Evolutionary conservation across 306 rosid species (phyloP), one percentile per base, ranked within the genome.

Genomic region (Trifolium pratense): DNA sequence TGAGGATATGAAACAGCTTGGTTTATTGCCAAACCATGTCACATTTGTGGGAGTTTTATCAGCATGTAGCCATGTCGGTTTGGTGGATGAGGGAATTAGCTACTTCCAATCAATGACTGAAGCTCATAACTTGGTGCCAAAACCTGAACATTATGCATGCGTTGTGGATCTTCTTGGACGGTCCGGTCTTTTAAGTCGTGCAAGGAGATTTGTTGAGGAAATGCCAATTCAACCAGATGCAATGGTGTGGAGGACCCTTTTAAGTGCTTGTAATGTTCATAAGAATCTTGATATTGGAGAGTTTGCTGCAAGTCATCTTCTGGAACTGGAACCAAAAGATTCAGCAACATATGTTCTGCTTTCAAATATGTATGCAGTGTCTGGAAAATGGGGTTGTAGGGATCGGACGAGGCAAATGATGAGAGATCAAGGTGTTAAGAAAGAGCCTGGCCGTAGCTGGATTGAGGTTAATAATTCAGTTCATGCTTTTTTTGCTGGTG

Each of bases 391-490:
- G 96, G 83, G 70, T 71, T 77, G 75, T 60, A 83, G 95, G 90
- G 97, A 92, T 82, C 85, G 78, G 60, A 74, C 95, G 37, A 86
- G 98, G 87, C 79, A 79, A 75, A 83, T 87, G 75, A 93, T 93
- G 97, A 93, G 86, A 84, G 80, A 86, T 70, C 85, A 83, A 75
- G 90, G 93, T 59, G 98, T 92, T 55, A 90, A 84, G 80, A 92
- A 92, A 76, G 94, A 90, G 87, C 96, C 96, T 3, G 98, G 96
- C 25, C 91, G 85, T 51, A 92, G 96, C 79, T 92, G 98, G 97
- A 89, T 91, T 46, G 97, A 89, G 80, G 78, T 87, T 66, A 75
- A 87, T 25, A 82, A 89, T 70, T 79, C 82, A 0, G 82, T 88
- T 78, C 89, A 92, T 68, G 85, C 97, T 39, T 92, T 92, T 87